Evolutionary conservation across 331 rosid species (phyloP).

Genomic region (Saraca asoca): DNA sequence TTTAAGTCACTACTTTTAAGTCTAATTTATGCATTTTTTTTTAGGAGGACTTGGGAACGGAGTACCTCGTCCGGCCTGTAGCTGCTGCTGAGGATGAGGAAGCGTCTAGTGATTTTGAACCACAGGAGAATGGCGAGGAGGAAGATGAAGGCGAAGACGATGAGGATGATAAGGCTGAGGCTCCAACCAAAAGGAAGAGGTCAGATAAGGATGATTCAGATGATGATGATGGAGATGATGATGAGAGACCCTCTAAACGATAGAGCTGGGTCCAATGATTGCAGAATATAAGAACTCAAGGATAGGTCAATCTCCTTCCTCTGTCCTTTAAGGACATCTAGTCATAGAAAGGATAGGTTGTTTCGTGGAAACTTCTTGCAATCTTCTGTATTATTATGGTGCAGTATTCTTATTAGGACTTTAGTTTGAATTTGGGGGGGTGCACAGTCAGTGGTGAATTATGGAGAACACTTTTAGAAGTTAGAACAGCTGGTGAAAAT

Average conservation of each 20-base stretch:
- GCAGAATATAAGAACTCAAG: conserved; percentile 49
- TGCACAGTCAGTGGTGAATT: conserved; percentile 41
- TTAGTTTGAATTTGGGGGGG: conserved; percentile 36
- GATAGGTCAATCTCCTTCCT: conserved; percentile 47
- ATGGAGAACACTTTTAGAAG: conserved; percentile 13
- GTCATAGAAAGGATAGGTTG: conserved; percentile 45
- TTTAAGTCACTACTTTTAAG: too few relatives aligned
- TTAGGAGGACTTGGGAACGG: conserved; percentile 81
- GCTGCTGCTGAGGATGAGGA: conserved; percentile 76
- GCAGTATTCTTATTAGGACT: conserved; percentile 45
- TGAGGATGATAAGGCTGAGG: conserved; percentile 47
- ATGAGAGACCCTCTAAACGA: conserved; percentile 83
- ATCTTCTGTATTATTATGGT: conserved; percentile 48
- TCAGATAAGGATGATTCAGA: conserved; percentile 68
- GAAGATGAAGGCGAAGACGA: conserved; percentile 57
- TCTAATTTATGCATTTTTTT: conserved; percentile 20
- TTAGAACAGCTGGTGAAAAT: conserved; percentile 34
- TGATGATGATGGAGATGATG: conserved; percentile 73
- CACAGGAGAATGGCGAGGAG: conserved; percentile 71
- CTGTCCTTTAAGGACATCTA: conserved; percentile 35
- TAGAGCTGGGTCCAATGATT: conserved; percentile 48
- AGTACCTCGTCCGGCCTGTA: conserved; percentile 72
- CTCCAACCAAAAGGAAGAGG: conserved; percentile 79
- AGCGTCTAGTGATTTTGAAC: conserved; percentile 85
- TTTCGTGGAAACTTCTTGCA: conserved; percentile 39